Evolutionary conservation across 805 yeast genomes (phyloP), one percentile per base, ranked within the genome.

Genomic region (Starmerella riodocensis): DNA sequence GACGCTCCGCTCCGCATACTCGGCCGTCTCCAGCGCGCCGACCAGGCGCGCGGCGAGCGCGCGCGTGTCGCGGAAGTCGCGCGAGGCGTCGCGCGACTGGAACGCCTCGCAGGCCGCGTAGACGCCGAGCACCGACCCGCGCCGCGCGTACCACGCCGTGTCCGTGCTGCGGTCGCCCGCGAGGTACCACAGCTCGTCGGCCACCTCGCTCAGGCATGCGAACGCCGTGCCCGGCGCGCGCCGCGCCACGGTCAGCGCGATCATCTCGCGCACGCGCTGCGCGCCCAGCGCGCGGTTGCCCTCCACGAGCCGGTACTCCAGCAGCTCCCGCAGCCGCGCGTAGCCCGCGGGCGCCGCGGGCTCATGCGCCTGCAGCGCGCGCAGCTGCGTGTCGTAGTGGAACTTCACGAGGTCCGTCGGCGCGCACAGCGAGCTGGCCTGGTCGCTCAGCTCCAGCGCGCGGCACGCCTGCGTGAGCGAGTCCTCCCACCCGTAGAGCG

Each of bases 121-220:
- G 2, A 79, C 69, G 2, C 79, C 66, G 19, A 81, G 70, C 13
- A 88, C 55, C 7, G 80, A 70, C 13, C 78, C 62, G 48, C 98
- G 66, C 54, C 85, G 81, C n/a, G 93, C 65, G 58, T 88, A 88
- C 98, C 98, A 88, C 3, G 83, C 78, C 56, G 80, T 76, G 57
- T 84, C 94, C 16, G 62, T 75, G 17, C 91, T 71, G 38, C 59
- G 53, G 55, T 86, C 96, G 9, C 86, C 91, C 0, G 94, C 75
- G 50, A 73, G 74, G 58, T 61, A 84, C 32, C 82, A 71, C 43
- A 88, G 67, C 55, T 91, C 97, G 60, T 88, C 97, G 11, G 84
- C 69, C 40, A 86, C 65, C 37, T 72, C 69, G 50, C 76, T 79
- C 41, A 91, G 68, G 53, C 83, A 93, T 27, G 70, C 71, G 36